A percentile compares a stretch with the other conserved stretches of the same genome.
phyloP scores from a whole-genome alignment of 129 eudicot genomes.

The Silybum marianum region DNA sequence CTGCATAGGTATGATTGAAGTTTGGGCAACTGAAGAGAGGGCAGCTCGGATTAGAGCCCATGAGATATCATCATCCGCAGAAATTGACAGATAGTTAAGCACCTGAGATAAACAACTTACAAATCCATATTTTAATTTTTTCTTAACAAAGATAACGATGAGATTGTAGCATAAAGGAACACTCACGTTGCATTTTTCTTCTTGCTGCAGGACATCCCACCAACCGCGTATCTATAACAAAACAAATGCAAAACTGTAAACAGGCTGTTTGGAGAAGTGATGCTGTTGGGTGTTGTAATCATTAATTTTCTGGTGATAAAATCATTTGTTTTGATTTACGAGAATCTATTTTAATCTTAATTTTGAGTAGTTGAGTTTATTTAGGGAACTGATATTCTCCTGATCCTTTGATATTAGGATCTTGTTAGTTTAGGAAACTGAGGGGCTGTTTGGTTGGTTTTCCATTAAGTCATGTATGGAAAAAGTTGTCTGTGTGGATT shows the following conservation, averaged over 20 bases:
- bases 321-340: not conserved
- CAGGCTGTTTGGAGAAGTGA: not conserved
- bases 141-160: not conserved
- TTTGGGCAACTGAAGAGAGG: constrained; percentile 79
- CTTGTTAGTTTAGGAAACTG: not conserved
- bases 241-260: constrained; percentile 1
- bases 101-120: constrained; percentile 52
- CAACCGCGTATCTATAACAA: constrained; percentile 72
- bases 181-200: constrained; percentile 77
- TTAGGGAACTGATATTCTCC: not conserved
- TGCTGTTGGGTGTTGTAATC: not conserved
- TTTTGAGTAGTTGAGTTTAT: not conserved
- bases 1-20: constrained; percentile 91
- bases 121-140: not conserved
- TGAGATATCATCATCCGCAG: constrained; percentile 66
- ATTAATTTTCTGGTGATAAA: not conserved
- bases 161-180: not conserved
- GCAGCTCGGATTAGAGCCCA: constrained; percentile 85
- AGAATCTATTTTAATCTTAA: not conserved
- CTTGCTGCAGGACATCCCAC: constrained; percentile 83
- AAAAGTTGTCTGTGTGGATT: too few species aligned
- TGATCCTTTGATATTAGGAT: not conserved
- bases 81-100: constrained; percentile 59
- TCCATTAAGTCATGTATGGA: too few species aligned
- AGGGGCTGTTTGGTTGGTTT: too few species aligned